Evolutionary conservation across 129 eudicot genomes (phyloP).

Genomic region (Ambrosia artemisiifolia): DNA sequence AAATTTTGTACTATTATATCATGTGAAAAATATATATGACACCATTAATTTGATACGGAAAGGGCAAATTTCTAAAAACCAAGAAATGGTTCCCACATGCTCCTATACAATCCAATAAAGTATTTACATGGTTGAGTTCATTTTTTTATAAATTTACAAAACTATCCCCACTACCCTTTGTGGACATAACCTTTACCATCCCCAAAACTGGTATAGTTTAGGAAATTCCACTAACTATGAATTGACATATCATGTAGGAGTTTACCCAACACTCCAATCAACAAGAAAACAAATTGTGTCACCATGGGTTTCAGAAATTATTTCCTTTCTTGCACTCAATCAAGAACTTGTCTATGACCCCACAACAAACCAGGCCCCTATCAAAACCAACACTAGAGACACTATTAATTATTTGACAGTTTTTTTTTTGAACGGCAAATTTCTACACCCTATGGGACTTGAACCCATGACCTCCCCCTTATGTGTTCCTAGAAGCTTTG

Average conservation of each 20-base stretch:
- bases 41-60: slow-evolving; percentile 22
- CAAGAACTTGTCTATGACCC: slow-evolving; percentile 32
- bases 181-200: slow-evolving; percentile 6
- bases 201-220: slow-evolving; percentile 18
- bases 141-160: slow-evolving; percentile 17
- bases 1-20: neutral
- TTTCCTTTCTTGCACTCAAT: slow-evolving; percentile 39
- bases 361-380: slow-evolving; percentile 29
- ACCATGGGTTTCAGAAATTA: slow-evolving; percentile 43
- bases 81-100: slow-evolving; percentile 38
- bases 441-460: too few species aligned
- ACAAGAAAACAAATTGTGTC: slow-evolving; percentile 47
- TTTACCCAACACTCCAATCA: slow-evolving; percentile 30
- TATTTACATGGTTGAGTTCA: slow-evolving; percentile 18
- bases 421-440: too few species aligned
- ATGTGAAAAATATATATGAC: neutral
- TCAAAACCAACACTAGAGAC: slow-evolving; percentile 9
- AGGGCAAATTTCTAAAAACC: slow-evolving; percentile 17
- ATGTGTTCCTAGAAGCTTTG: too few species aligned
- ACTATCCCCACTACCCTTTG: slow-evolving; percentile 25
- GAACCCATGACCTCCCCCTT: too few species aligned
- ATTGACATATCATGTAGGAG: slow-evolving; percentile 21
- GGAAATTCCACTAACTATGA: slow-evolving; percentile 15
- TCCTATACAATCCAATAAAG: slow-evolving; percentile 24
- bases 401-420: slow-evolving; percentile 1